phyloP scores from a whole-genome alignment of 768 basidiomycete species.

The Serpula lacrymans region DNA sequence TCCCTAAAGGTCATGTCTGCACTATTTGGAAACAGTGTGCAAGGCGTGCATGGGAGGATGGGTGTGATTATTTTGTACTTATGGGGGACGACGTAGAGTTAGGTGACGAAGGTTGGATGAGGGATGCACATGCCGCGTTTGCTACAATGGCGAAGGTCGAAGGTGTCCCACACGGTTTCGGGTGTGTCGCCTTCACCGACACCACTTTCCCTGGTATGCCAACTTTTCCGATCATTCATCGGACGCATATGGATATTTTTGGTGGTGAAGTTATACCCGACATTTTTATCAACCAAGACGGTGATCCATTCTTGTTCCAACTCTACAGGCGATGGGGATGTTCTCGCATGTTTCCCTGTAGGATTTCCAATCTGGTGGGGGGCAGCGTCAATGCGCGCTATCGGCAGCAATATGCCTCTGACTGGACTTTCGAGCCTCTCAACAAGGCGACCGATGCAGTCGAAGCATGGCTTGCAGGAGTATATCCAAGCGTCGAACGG shows the following conservation, averaged over 20 bases:
- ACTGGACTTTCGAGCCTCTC: slow-evolving; percentile 50
- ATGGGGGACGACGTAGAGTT: slow-evolving; percentile 56
- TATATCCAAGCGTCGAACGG: slow-evolving; percentile 19
- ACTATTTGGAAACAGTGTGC: slow-evolving; percentile 53
- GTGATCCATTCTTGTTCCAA: slow-evolving; percentile 56
- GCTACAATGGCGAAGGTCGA: slow-evolving; percentile 23
- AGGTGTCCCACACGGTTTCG: slow-evolving; percentile 43
- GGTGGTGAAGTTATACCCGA: slow-evolving; percentile 46
- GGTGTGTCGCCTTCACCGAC: slow-evolving; percentile 57
- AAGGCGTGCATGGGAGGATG: slow-evolving; percentile 42
- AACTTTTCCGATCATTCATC: slow-evolving; percentile 56
- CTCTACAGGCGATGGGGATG: slow-evolving; percentile 57
- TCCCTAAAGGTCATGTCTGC: slow-evolving; percentile 48
- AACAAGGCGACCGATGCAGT: slow-evolving; percentile 36
- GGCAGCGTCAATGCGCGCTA: slow-evolving; percentile 47
- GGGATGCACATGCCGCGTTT: slow-evolving; percentile 39
- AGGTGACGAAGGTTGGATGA: slow-evolving; percentile 51
- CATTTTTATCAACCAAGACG: slow-evolving; percentile 56
- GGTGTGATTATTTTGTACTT: slow-evolving; percentile 48
- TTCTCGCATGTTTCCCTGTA: slow-evolving; percentile 40
- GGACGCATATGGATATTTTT: slow-evolving; percentile 55
- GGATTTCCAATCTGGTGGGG: slow-evolving; percentile 44
- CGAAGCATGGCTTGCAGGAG: slow-evolving; percentile 34
- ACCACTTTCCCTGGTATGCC: slow-evolving; percentile 57
- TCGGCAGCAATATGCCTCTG: slow-evolving; percentile 36